Percentiles rank a stretch among this genome's conserved stretches.
phyloP scores from a whole-genome alignment of 768 basidiomycete genomes.

The Hypholoma fasciculare region DNA sequence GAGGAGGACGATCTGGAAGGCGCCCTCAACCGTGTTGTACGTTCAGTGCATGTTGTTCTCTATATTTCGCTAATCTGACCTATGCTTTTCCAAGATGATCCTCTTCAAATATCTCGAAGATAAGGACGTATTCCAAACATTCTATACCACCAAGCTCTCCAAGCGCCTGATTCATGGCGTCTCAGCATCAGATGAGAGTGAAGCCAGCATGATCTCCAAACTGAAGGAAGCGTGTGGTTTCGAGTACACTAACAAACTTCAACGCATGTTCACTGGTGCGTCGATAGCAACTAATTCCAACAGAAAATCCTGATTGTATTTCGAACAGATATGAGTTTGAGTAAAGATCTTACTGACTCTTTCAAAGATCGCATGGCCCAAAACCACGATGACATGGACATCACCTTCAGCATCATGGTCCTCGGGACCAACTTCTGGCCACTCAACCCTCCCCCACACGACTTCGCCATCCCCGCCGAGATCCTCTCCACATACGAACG shows the following conservation, averaged over 20 bases:
- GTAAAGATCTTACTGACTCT: slow-evolving; percentile 93
- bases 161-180: slow-evolving; percentile 91
- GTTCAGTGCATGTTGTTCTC: slow-evolving; percentile 34
- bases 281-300: neutral
- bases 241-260: slow-evolving; percentile 98
- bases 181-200: slow-evolving; percentile 95
- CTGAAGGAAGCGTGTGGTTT: slow-evolving; percentile 98
- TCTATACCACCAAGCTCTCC: slow-evolving; percentile 96
- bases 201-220: slow-evolving; percentile 99
- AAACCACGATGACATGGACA: slow-evolving; percentile 86
- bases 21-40: slow-evolving; percentile 88
- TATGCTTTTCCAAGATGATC: slow-evolving; percentile 71
- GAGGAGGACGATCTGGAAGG: slow-evolving; percentile 94
- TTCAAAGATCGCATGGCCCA: slow-evolving; percentile 96
- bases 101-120: slow-evolving; percentile 99
- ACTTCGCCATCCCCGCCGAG: slow-evolving; percentile 88
- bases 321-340: slow-evolving; percentile 88
- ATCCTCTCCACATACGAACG: slow-evolving; percentile 87
- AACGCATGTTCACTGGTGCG: slow-evolving; percentile 98
- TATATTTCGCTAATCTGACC: slow-evolving; percentile 19
- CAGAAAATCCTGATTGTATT: neutral
- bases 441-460: slow-evolving; percentile 78
- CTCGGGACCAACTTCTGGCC: slow-evolving; percentile 99
- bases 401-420: slow-evolving; percentile 93
- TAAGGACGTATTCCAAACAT: slow-evolving; percentile 99